These are phyloP conservation scores for Hypoxylon sp. DNA, from an alignment of 2,329 filamentous ascomycete genomes.

Conservation along the genomic window DNA sequence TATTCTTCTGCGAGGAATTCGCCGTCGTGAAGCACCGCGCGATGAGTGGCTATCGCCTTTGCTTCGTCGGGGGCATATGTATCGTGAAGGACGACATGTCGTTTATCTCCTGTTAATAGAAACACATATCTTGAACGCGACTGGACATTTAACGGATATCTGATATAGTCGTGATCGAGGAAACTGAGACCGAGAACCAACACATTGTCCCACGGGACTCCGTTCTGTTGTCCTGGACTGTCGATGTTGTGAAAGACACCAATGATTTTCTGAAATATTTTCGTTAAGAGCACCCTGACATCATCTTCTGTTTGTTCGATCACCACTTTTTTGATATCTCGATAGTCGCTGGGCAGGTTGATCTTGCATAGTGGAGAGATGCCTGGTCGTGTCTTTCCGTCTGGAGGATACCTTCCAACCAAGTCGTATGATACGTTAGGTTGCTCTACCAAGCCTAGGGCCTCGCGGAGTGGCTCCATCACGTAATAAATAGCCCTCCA, in stretches of 20 bases:
- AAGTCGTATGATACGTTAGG: not conserved
- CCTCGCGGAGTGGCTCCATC: not conserved
- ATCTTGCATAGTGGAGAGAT: slow-evolving; percentile 1
- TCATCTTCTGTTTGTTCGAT: not conserved
- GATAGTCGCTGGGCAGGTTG: not conserved
- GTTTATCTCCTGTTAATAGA: not conserved
- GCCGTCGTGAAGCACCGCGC: not conserved
- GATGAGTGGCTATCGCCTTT: not conserved
- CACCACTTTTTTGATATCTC: not conserved
- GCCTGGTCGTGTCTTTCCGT: not conserved
- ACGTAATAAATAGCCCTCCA: not conserved
- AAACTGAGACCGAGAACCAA: not conserved
- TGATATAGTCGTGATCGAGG: not conserved
- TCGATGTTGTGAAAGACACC: not conserved
- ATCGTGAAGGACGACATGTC: slow-evolving; percentile 7
- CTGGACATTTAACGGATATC: not conserved
- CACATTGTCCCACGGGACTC: not conserved
- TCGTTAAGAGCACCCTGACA: not conserved
- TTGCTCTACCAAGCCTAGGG: not conserved
- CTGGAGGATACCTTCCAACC: not conserved
- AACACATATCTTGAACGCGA: not conserved
- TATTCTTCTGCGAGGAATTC: not conserved
- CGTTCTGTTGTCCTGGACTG: no score
- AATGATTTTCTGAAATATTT: not conserved
- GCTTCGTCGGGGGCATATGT: not conserved